Conservation (phyloP, 306 rosid species). For the Begonia fuchsioides region DNA sequence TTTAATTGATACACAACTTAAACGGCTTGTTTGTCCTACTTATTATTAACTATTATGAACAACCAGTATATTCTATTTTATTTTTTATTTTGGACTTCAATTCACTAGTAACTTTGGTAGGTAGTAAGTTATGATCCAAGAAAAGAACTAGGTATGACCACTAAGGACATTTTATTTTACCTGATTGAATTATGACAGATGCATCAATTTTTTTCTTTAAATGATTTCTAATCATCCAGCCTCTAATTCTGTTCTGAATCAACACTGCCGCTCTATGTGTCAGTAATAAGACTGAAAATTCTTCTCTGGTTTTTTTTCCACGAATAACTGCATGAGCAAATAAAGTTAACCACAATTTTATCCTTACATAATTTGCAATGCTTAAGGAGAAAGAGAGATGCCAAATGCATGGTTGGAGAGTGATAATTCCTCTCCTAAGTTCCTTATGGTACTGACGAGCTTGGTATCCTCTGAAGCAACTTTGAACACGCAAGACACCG, state of each 20-base stretch:
- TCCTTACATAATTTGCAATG: too few species aligned
- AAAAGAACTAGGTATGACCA: too few species aligned
- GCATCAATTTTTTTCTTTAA: slow-evolving; percentile 36
- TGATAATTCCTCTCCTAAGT: slow-evolving; percentile 49
- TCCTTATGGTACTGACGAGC: slow-evolving; percentile 57
- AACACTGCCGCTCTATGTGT: slow-evolving; percentile 63
- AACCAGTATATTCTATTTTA: too few species aligned
- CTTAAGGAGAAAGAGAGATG: slow-evolving; percentile 2
- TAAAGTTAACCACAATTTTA: neutral
- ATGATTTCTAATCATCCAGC: slow-evolving; percentile 29
- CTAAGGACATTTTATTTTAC: slow-evolving; percentile 16
- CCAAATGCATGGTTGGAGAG: slow-evolving; percentile 74
- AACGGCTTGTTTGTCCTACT: too few species aligned
- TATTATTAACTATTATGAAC: too few species aligned
- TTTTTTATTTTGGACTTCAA: too few species aligned
- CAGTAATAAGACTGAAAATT: slow-evolving; percentile 37
- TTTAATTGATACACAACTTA: too few species aligned
- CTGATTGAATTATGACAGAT: slow-evolving; percentile 61
- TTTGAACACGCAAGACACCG: slow-evolving; percentile 84
- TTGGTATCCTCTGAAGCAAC: slow-evolving; percentile 91
- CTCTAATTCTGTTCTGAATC: slow-evolving; percentile 60
- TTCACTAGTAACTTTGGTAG: too few species aligned
- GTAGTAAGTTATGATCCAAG: too few species aligned
- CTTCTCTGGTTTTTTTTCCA: slow-evolving; percentile 61
- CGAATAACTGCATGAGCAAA: slow-evolving; percentile 52